Percentiles rank a stretch among this genome's conserved stretches.
These are phyloP conservation scores for Paxillus ammoniavirescens DNA, from an alignment of 768 basidiomycete species.

Conservation along the genomic window DNA sequence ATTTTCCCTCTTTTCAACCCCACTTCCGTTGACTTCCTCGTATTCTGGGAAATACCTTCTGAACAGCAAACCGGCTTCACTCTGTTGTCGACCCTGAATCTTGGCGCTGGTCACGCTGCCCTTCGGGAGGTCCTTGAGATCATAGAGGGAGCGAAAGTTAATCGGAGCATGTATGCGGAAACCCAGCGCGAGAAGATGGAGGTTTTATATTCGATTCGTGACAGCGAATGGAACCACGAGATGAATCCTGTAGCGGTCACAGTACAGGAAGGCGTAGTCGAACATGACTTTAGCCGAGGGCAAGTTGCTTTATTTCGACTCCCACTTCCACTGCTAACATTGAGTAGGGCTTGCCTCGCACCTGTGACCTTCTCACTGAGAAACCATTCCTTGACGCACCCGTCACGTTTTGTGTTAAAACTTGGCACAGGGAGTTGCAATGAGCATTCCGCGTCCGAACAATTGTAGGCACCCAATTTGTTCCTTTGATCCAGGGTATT, in stretches of 20 bases:
- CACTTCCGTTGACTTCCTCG: slow-evolving; percentile 61
- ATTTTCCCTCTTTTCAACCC: slow-evolving; percentile 87
- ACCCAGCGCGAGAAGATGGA: slow-evolving; percentile 71
- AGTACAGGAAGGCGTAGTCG: slow-evolving; percentile 42
- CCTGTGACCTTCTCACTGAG: slow-evolving; percentile 57
- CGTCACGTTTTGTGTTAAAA: slow-evolving; percentile 56
- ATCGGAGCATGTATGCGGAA: slow-evolving; percentile 89
- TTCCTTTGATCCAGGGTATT: slow-evolving; percentile 1
- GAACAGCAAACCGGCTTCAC: slow-evolving; percentile 62
- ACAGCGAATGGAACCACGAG: slow-evolving; percentile 76
- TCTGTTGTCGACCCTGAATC: slow-evolving; percentile 52
- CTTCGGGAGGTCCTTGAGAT: slow-evolving; percentile 60
- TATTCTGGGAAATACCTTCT: slow-evolving; percentile 74
- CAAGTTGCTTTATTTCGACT: slow-evolving; percentile 36
- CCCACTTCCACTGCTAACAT: slow-evolving; percentile 5
- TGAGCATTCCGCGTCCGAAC: slow-evolving; percentile 16
- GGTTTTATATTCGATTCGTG: slow-evolving; percentile 62
- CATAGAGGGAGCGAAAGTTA: slow-evolving; percentile 60
- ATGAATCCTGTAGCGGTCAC: slow-evolving; percentile 67
- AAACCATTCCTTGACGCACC: slow-evolving; percentile 69
- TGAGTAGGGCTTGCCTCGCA: slow-evolving; percentile 50
- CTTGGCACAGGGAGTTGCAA: slow-evolving; percentile 32
- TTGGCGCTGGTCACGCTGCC: slow-evolving; percentile 69
- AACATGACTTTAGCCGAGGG: slow-evolving; percentile 72
- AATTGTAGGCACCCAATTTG: slow-evolving; percentile 17